A percentile compares a stretch with the other conserved stretches of the same genome.
Evolutionary conservation across 2,329 filamentous ascomycete species (phyloP).

Genomic region (Penicillium nordicum): DNA sequence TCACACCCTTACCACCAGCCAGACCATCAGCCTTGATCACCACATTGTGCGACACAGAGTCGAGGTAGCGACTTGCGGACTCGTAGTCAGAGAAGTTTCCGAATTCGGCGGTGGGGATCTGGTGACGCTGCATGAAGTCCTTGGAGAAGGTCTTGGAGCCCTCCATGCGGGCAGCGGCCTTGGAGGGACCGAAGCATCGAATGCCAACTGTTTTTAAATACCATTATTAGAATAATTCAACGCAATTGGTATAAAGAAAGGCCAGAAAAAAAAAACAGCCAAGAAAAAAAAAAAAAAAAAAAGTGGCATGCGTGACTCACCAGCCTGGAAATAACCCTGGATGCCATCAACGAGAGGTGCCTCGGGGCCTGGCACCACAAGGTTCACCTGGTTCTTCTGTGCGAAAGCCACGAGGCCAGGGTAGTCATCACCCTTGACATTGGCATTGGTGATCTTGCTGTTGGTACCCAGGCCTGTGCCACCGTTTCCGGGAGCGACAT

Average conservation of each 20-base stretch:
- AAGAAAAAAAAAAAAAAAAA: neutral
- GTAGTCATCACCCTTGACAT: constrained; percentile 73
- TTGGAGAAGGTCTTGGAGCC: constrained; percentile 97
- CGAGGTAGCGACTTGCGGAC: constrained; percentile 69
- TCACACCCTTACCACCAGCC: constrained; percentile 92
- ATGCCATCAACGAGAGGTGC: constrained; percentile 90
- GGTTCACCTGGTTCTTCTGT: constrained; percentile 67
- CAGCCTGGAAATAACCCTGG: constrained; percentile 71
- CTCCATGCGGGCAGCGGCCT: constrained; percentile 83
- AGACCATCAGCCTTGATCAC: constrained; percentile 94
- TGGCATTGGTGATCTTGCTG: constrained; percentile 68
- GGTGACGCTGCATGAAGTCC: constrained; percentile 91
- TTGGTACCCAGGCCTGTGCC: constrained; percentile 62
- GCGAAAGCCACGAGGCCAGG: constrained; percentile 72
- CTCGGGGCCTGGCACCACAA: constrained; percentile 88
- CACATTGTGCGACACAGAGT: constrained; percentile 66
- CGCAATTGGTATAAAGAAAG: neutral
- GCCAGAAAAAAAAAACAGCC: neutral
- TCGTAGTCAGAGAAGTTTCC: constrained; percentile 81
- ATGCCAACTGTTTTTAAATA: constrained; percentile 56
- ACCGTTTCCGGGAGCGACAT: constrained; percentile 72
- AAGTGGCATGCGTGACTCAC: constrained; percentile 31
- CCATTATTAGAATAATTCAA: constrained; percentile 8
- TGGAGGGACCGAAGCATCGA: constrained; percentile 78
- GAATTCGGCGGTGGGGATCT: constrained; percentile 87